phyloP scores from a whole-genome alignment of 208 protist genomes.

The Leishmania braziliensis region DNA sequence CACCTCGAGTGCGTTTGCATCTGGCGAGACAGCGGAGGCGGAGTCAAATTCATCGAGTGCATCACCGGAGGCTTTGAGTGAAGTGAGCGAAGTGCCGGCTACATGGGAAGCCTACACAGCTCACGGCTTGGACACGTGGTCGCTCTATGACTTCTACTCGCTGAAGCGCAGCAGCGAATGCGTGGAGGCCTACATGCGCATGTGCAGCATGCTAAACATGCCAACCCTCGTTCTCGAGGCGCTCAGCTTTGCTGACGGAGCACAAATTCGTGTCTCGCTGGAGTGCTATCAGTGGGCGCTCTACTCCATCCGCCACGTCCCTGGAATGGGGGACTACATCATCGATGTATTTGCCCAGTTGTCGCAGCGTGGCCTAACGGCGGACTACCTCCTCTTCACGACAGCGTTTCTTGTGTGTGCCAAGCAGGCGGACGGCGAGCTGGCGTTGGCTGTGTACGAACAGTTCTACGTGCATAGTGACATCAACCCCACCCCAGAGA shows the following conservation, averaged over 20 bases:
- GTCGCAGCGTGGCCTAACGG: conserved; percentile 64
- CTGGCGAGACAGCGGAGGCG: neutral
- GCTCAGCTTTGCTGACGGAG: conserved; percentile 65
- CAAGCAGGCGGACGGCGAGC: conserved; percentile 72
- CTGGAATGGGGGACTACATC: conserved; percentile 77
- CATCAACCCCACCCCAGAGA: conserved; percentile 86
- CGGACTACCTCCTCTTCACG: conserved; percentile 85
- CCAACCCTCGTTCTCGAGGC: conserved; percentile 74
- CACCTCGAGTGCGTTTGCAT: neutral
- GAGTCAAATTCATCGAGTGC: neutral
- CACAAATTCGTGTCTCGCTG: conserved; percentile 56
- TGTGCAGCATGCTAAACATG: conserved; percentile 55
- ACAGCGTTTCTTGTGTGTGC: conserved; percentile 80
- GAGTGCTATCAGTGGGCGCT: conserved; percentile 82
- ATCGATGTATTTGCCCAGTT: conserved; percentile 78
- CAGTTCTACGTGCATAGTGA: conserved; percentile 66
- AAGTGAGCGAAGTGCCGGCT: neutral
- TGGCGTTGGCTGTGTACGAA: conserved; percentile 73
- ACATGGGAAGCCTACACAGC: conserved; percentile 26
- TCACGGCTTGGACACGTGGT: conserved; percentile 81
- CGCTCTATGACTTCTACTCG: conserved; percentile 89
- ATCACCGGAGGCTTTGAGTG: conserved; percentile 2
- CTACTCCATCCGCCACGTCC: conserved; percentile 67
- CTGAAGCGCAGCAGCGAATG: conserved; percentile 51
- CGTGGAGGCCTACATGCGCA: conserved; percentile 78